Evolutionary conservation across 371 early-diverging fungal genomes (phyloP).

Genomic region (Umbelopsis sp.): DNA sequence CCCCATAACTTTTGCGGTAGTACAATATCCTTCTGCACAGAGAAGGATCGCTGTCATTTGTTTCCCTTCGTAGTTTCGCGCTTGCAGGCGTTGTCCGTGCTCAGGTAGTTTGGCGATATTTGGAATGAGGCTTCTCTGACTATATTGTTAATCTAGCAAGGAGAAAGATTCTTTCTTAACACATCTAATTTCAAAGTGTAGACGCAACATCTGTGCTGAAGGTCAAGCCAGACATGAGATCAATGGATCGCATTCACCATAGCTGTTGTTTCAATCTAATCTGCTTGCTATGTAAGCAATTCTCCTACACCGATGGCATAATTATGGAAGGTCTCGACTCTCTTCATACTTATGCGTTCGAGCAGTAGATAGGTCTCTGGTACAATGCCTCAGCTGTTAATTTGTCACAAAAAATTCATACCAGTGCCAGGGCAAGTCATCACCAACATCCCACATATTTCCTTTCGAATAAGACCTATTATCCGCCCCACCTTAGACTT

Average conservation of each 20-base stretch:
- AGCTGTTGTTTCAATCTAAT: not conserved
- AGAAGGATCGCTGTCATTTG: slow-evolving; percentile 3
- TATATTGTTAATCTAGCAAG: too few species aligned
- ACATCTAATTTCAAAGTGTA: not conserved
- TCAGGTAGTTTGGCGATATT: not conserved
- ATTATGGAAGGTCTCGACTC: not conserved
- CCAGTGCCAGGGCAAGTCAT: too few species aligned
- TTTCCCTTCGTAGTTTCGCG: not conserved
- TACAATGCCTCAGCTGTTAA: too few species aligned
- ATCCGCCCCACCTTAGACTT: too few species aligned
- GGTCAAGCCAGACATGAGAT: too few species aligned
- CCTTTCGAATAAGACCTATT: too few species aligned
- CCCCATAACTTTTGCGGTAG: not conserved
- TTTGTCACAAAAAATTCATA: too few species aligned
- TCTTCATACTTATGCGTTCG: too few species aligned
- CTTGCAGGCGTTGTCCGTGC: not conserved
- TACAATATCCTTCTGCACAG: not conserved
- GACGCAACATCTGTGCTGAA: not conserved
- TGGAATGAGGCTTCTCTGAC: not conserved
- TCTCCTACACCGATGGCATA: too few species aligned
- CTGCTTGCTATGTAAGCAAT: not conserved
- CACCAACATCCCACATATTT: too few species aligned
- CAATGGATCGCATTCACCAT: too few species aligned
- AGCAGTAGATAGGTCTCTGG: too few species aligned
- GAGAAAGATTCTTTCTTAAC: not conserved